phyloP scores from a whole-genome alignment of 129 eudicot species.

The Dittrichia graveolens region DNA sequence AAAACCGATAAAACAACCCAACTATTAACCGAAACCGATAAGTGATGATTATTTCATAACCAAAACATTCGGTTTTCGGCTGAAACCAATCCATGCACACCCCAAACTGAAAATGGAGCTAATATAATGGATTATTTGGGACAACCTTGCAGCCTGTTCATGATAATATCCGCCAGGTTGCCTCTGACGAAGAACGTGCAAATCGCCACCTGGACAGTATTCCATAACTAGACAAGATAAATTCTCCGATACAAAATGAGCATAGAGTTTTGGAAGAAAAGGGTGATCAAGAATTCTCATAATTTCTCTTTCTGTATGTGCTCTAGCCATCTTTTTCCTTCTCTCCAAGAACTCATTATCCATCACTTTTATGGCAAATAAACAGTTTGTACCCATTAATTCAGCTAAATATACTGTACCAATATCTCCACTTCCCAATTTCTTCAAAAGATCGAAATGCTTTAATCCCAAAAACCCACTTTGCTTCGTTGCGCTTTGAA shows the following conservation, averaged over 20 bases:
- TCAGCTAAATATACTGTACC: conserved; percentile 36
- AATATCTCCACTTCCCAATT: conserved; percentile 34
- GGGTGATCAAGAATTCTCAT: conserved; percentile 88
- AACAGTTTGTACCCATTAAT: conserved; percentile 61
- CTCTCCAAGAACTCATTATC: conserved; percentile 83
- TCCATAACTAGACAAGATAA: conserved; percentile 90
- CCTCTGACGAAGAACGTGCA: conserved; percentile 87
- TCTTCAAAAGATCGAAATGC: conserved; percentile 31
- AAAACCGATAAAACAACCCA: too few species aligned
- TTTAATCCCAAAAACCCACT: conserved; percentile 29
- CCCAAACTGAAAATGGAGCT: not conserved
- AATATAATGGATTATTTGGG: not conserved
- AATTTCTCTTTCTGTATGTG: conserved; percentile 86
- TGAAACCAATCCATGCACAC: too few species aligned
- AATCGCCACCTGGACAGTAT: conserved; percentile 93
- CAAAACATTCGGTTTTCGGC: too few species aligned
- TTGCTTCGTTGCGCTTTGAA: conserved; percentile 40
- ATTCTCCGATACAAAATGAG: conserved; percentile 79
- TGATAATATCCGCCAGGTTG: conserved; percentile 76
- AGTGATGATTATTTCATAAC: too few species aligned
- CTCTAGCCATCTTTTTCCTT: conserved; percentile 79
- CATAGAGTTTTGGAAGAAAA: conserved; percentile 84
- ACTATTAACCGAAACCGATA: too few species aligned
- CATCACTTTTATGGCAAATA: conserved; percentile 86
- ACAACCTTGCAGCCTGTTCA: conserved; percentile 87